Evolutionary conservation across 768 basidiomycete genomes (phyloP).

Genomic region (Suillus ampliporus): DNA sequence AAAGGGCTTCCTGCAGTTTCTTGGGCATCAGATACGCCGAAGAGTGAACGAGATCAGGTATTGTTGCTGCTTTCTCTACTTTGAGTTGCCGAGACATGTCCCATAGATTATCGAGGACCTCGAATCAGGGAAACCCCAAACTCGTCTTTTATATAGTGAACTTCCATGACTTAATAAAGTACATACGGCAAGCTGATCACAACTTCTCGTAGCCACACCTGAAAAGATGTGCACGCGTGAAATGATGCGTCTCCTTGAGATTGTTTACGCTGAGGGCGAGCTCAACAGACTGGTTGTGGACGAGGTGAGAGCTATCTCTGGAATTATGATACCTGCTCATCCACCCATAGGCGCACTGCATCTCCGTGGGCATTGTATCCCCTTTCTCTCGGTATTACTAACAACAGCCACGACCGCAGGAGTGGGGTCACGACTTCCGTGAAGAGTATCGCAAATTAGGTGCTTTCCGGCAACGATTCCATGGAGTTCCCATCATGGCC

Average conservation of each 20-base stretch:
- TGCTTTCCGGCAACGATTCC: constrained; percentile 67
- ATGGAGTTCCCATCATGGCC: constrained; percentile 83
- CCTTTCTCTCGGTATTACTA: neutral
- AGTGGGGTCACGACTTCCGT: constrained; percentile 88
- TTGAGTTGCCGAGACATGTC: neutral
- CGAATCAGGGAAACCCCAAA: constrained; percentile 58
- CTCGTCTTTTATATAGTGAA: constrained; percentile 76
- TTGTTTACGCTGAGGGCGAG: constrained; percentile 56
- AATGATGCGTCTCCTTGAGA: constrained; percentile 55
- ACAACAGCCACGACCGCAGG: constrained; percentile 44
- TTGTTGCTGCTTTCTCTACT: neutral
- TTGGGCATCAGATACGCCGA: constrained; percentile 68
- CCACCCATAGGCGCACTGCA: constrained; percentile 72
- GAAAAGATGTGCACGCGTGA: constrained; percentile 68
- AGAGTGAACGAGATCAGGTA: constrained; percentile 61
- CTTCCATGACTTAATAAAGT: constrained; percentile 3
- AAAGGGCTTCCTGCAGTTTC: constrained; percentile 64
- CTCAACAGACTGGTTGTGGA: constrained; percentile 82
- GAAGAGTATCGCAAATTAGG: constrained; percentile 76
- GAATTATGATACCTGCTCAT: neutral
- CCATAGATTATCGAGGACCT: constrained; percentile 67
- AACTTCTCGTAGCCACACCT: constrained; percentile 62
- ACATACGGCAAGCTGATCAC: neutral
- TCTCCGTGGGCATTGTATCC: constrained; percentile 58
- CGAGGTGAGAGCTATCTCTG: constrained; percentile 54